A percentile compares a stretch with the other conserved stretches of the same genome.
Evolutionary conservation across 768 basidiomycete species (phyloP).

Genomic region (Cubamyces sp.): DNA sequence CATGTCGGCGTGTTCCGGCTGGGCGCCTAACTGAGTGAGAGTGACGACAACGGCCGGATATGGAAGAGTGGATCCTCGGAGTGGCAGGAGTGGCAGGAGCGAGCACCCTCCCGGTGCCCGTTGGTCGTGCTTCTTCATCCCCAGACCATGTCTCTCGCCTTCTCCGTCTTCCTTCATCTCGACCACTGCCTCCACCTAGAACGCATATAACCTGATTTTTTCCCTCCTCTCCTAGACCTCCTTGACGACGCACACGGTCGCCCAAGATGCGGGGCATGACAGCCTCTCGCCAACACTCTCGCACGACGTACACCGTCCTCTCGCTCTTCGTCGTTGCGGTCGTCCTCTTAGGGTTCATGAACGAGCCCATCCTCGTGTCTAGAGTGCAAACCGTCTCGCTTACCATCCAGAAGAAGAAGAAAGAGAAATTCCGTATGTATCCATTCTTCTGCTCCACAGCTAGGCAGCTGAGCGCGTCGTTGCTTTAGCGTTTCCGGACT

Average conservation of each 20-base stretch:
- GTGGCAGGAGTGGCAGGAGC: not conserved
- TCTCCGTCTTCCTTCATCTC: not conserved
- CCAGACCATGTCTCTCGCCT: not conserved
- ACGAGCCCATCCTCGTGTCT: slow-evolving; percentile 27
- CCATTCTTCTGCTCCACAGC: not conserved
- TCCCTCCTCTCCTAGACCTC: not conserved
- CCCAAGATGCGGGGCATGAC: slow-evolving; percentile 15
- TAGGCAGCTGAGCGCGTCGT: not conserved
- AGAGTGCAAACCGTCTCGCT: slow-evolving; percentile 20
- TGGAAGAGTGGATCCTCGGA: slow-evolving; percentile 8
- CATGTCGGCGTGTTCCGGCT: slow-evolving; percentile 11
- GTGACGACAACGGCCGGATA: slow-evolving; percentile 15
- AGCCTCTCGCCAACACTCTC: slow-evolving; percentile 19
- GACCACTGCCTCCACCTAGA: not conserved
- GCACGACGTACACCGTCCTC: slow-evolving; percentile 39
- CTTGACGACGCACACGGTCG: not conserved
- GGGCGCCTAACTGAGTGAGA: not conserved
- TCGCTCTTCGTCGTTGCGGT: slow-evolving; percentile 48
- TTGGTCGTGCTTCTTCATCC: not conserved
- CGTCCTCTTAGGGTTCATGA: slow-evolving; percentile 40
- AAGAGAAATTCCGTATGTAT: slow-evolving; percentile 19
- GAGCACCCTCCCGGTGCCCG: slow-evolving; percentile 2
- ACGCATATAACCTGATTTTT: slow-evolving; percentile 16
- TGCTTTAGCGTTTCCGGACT: slow-evolving; percentile 54
- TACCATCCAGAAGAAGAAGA: slow-evolving; percentile 20